A percentile compares a stretch with the other conserved stretches of the same genome.
These are phyloP conservation scores for Blastobotrys chiropterorum DNA, from an alignment of 805 yeast species.

Conservation along the genomic window DNA sequence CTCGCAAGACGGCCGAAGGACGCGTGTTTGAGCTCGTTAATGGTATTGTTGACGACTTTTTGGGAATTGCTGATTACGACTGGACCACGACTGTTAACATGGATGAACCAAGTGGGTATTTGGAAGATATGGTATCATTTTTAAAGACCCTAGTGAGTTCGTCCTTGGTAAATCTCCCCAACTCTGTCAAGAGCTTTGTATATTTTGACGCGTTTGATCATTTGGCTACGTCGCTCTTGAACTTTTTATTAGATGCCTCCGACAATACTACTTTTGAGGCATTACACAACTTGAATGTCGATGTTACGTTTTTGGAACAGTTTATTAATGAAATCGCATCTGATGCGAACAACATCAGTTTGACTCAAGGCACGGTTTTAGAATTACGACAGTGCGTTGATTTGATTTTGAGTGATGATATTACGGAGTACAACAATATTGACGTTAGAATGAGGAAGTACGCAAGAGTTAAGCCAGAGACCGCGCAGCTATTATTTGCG, in stretches of 20 bases:
- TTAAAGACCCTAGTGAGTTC: conserved; percentile 80
- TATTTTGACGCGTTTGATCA: conserved; percentile 83
- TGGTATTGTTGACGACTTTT: conserved; percentile 65
- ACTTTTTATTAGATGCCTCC: conserved; percentile 48
- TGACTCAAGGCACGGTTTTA: conserved; percentile 60
- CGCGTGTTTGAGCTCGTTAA: conserved; percentile 80
- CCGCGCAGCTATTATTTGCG: conserved; percentile 53
- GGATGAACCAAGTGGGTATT: conserved; percentile 61
- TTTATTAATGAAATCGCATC: conserved; percentile 31
- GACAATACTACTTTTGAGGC: conserved; percentile 53
- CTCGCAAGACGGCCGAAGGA: conserved; percentile 68
- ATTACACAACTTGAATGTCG: conserved; percentile 67
- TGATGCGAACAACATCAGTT: conserved; percentile 28
- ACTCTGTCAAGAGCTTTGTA: conserved; percentile 68
- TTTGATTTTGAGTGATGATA: conserved; percentile 53
- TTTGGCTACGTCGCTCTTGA: conserved; percentile 63
- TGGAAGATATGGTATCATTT: conserved; percentile 79
- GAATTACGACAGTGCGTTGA: conserved; percentile 78
- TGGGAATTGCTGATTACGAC: conserved; percentile 80
- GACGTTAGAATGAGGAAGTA: conserved; percentile 55
- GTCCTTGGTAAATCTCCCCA: conserved; percentile 76
- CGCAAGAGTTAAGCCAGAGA: conserved; percentile 68
- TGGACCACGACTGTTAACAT: conserved; percentile 57
- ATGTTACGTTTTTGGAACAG: conserved; percentile 67
- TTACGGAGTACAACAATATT: conserved; percentile 54